Evolutionary conservation across 192 early-diverging fungal genomes (phyloP).

Genomic region (Mortierella antarctica): DNA sequence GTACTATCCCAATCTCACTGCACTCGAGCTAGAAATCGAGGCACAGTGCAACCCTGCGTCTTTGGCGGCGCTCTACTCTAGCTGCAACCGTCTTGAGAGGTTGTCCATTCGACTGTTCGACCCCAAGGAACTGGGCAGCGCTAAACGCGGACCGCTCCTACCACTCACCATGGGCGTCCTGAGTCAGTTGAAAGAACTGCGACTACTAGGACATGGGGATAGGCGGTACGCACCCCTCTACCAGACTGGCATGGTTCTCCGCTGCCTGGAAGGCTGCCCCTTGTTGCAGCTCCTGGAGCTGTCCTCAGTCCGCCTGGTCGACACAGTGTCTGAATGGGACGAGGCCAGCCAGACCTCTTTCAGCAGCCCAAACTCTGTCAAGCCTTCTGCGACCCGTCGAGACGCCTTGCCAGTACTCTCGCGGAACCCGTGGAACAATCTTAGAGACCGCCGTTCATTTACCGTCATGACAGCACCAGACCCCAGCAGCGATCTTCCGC

Average conservation of each 20-base stretch:
- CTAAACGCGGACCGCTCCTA: constrained; percentile 1
- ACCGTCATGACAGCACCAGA: too few species aligned
- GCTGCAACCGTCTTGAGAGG: background rate
- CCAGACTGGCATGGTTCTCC: constrained; percentile 14
- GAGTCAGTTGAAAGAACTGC: constrained; percentile 10
- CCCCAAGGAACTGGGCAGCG: background rate
- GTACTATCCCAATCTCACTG: background rate
- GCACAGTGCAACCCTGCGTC: background rate
- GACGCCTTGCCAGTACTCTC: background rate
- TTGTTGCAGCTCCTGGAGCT: constrained; percentile 16
- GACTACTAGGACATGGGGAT: background rate
- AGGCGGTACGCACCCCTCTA: constrained; percentile 4
- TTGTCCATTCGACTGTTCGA: background rate
- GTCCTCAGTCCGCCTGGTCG: constrained; percentile 2
- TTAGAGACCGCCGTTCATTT: too few species aligned
- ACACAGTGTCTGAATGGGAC: constrained; percentile 5
- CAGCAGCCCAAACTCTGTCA: background rate
- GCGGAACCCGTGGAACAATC: too few species aligned
- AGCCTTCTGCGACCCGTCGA: background rate
- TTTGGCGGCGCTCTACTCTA: background rate
- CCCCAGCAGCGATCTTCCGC: too few species aligned
- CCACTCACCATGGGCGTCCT: constrained; percentile 10
- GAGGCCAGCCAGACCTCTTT: background rate
- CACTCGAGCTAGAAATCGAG: background rate
- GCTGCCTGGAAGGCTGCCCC: constrained; percentile 11